Evolutionary conservation across 2,329 filamentous ascomycete species (phyloP).

Genomic region (Penicillium sp.): DNA sequence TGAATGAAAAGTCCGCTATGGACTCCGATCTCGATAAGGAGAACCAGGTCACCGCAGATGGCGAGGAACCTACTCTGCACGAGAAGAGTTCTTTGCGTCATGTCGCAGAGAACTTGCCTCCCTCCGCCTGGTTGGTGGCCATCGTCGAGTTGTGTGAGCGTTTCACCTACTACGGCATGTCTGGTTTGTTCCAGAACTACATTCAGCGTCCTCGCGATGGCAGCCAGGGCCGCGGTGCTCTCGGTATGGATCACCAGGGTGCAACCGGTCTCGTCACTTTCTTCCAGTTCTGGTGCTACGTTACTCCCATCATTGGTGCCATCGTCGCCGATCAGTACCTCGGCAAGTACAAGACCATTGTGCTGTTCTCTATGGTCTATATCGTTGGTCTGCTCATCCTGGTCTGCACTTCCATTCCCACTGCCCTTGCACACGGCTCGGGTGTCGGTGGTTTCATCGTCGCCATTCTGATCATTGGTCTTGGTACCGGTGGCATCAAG

Average conservation of each 20-base stretch:
- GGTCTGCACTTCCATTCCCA: slow-evolving; percentile 53
- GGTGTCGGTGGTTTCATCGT: slow-evolving; percentile 55
- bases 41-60: slow-evolving; percentile 40
- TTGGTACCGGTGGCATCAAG: slow-evolving; percentile 68
- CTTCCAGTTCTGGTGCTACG: slow-evolving; percentile 56
- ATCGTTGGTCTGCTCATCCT: slow-evolving; percentile 55
- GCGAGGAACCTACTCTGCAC: slow-evolving; percentile 52
- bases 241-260: slow-evolving; percentile 44
- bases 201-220: slow-evolving; percentile 44
- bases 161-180: slow-evolving; percentile 57
- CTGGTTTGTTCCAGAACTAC: slow-evolving; percentile 57
- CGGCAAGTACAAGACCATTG: slow-evolving; percentile 59
- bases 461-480: slow-evolving; percentile 59
- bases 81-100: slow-evolving; percentile 52
- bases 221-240: slow-evolving; percentile 39
- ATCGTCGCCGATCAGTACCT: slow-evolving; percentile 59
- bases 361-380: slow-evolving; percentile 56
- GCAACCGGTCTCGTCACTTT: slow-evolving; percentile 52
- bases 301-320: slow-evolving; percentile 58
- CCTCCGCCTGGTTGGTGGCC: slow-evolving; percentile 56
- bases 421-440: slow-evolving; percentile 51
- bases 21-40: slow-evolving; percentile 31
- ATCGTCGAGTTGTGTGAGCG: slow-evolving; percentile 56
- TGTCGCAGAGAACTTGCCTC: slow-evolving; percentile 53
- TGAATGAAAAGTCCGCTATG: slow-evolving; percentile 26